Base-by-base conservation (phyloP, 176 grass and related monocot genomes). In the Miscanthus lutarioriparius region DNA sequence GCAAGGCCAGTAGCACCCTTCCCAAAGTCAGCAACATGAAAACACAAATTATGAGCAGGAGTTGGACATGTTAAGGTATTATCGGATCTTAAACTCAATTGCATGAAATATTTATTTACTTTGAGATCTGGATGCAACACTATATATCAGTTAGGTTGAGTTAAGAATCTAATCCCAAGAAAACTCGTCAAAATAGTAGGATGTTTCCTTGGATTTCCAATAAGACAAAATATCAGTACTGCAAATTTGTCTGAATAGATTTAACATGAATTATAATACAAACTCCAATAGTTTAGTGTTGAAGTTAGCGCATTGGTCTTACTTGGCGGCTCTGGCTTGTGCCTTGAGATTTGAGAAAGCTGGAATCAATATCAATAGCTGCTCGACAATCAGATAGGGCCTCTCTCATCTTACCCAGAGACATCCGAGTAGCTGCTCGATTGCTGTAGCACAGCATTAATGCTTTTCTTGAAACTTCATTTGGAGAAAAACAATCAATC, bases 371-470 rank as follows among this genome's bases (percentile, higher is more conserved):
- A 74, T 70, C 79, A 82, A 64, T 83, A 48, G 96, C 91, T 80
- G 84, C 84, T 84, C 36, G 78, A 79, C 96, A 93, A 67, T 98
- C 96, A 45, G 68, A 87, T 36, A 93, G 93, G 58, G 96, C 96
- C 38, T 90, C 93, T 87, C 82, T 93, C 89, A 98, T 95, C 77
- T 90, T 91, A 83, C 96, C 89, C 58, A 98, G 96, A 71, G 91
- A 92, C 91, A 98, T 98, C 69, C 93, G 76, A 75, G 87, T 83
- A 90, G 93, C 96, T 70, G 96, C 96, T 72, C 96, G 89, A 73
- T 98, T 98, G 73, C 96, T 98, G 66, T 93, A 98, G 81, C 96
- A 98, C 47, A 93, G 80, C 85, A 95, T 91, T 25, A 98, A 86
- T 66, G 89, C 76, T 78, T 85, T 91, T 63, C 36, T 61, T 19